Percentiles rank a stretch among this genome's conserved stretches.
phyloP scores from a whole-genome alignment of 225 moss, liverwort and hornwort genomes.

The Sphagnum tenellum region DNA sequence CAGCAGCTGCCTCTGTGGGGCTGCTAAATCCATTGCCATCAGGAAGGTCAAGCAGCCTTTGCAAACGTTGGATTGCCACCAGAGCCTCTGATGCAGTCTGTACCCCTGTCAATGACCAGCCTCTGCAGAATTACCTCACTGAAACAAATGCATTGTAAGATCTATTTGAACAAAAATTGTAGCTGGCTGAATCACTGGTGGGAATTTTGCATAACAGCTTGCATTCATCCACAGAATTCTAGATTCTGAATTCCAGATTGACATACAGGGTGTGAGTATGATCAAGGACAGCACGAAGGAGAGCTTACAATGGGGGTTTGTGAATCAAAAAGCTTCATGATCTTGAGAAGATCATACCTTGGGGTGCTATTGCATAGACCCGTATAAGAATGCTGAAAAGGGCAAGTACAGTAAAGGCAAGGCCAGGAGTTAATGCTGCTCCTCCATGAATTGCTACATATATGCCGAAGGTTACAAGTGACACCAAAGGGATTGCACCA shows the following conservation, averaged over 20 bases:
- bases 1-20: constrained; percentile 24
- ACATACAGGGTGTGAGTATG: too few relatives aligned
- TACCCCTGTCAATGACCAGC: constrained; percentile 21
- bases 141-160: background rate
- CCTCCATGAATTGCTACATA: constrained; percentile 52
- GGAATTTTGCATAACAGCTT: too few relatives aligned
- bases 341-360: constrained; percentile 17
- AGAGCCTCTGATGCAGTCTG: constrained; percentile 53
- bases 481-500: constrained; percentile 56
- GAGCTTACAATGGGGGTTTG: too few relatives aligned
- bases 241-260: too few relatives aligned
- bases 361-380: constrained; percentile 42
- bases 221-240: too few relatives aligned
- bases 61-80: constrained; percentile 59
- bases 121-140: background rate
- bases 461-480: constrained; percentile 56
- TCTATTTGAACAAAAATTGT: background rate
- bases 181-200: background rate
- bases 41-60: constrained; percentile 66
- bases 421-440: constrained; percentile 41
- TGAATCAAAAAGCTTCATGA: background rate
- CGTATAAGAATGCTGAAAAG: constrained; percentile 70
- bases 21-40: constrained; percentile 42
- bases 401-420: constrained; percentile 68
- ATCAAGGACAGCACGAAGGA: too few relatives aligned